These are phyloP conservation scores for Fusarium concolor DNA, from an alignment of 2,329 filamentous ascomycete genomes.

Conservation along the genomic window DNA sequence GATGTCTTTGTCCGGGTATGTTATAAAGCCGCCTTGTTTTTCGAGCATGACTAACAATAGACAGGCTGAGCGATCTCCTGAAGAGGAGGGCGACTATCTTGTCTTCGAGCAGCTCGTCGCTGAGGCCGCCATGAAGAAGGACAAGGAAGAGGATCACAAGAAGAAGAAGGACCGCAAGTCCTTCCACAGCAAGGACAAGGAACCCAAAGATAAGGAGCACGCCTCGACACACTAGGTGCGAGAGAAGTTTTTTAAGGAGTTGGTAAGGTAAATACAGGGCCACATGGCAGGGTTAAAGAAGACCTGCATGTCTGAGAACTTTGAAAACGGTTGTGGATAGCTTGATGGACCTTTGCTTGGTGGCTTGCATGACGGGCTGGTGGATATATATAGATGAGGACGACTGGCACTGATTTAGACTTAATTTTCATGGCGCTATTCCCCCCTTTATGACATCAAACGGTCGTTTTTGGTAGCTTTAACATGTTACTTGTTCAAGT, in stretches of 20 bases:
- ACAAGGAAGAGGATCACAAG: constrained; percentile 71
- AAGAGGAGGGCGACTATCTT: constrained; percentile 99
- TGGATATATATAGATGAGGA: constrained; percentile 32
- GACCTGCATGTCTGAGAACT: constrained; percentile 6
- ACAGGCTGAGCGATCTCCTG: constrained; percentile 87
- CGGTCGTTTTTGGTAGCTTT: constrained; percentile 7
- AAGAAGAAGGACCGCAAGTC: constrained; percentile 65
- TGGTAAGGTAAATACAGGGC: not conserved
- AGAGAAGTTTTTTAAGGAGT: not conserved
- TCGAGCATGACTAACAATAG: constrained; percentile 7
- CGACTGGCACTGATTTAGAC: constrained; percentile 45
- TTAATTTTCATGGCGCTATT: constrained; percentile 45
- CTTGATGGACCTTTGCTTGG: constrained; percentile 1
- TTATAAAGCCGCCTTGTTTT: not conserved
- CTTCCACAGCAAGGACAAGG: constrained; percentile 24
- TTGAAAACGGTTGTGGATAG: constrained; percentile 9
- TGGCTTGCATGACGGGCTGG: constrained; percentile 9
- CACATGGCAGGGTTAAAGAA: not conserved
- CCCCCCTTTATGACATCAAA: constrained; percentile 30
- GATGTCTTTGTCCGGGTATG: constrained; percentile 89
- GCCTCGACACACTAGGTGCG: constrained; percentile 4
- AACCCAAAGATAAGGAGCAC: constrained; percentile 30
- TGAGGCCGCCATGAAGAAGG: constrained; percentile 95
- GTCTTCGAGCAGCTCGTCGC: constrained; percentile 98
- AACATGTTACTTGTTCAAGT: not conserved